phyloP scores from a whole-genome alignment of 805 yeast genomes.

The Torulaspora gathmanii region DNA sequence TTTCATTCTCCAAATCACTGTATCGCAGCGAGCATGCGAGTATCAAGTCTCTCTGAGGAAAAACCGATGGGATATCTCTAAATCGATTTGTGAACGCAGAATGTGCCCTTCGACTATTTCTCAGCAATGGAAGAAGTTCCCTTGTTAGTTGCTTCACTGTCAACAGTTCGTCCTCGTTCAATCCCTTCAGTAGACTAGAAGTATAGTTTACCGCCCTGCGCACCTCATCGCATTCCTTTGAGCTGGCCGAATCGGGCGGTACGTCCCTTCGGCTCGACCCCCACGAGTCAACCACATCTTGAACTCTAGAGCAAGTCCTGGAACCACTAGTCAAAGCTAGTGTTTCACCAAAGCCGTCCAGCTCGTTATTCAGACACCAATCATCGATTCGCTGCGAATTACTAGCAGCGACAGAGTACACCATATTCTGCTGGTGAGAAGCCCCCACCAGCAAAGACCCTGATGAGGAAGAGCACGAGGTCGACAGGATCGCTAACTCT shows the following conservation, averaged over 20 bases:
- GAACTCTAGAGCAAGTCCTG: constrained; percentile 9
- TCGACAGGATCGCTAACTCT: constrained; percentile 23
- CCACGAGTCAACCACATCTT: constrained; percentile 34
- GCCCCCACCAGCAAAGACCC: background rate
- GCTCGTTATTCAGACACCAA: constrained; percentile 23
- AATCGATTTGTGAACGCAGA: constrained; percentile 9
- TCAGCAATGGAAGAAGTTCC: constrained; percentile 18
- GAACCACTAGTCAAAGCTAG: constrained; percentile 1
- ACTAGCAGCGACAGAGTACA: constrained; percentile 7
- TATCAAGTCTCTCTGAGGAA: constrained; percentile 14
- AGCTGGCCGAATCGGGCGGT: constrained; percentile 2
- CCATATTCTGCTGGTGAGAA: background rate
- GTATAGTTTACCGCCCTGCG: constrained; percentile 13
- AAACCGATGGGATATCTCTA: constrained; percentile 20
- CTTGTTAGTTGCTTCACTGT: constrained; percentile 15
- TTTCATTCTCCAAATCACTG: constrained; percentile 4
- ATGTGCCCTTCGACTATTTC: constrained; percentile 13
- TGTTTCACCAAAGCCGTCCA: constrained; percentile 2
- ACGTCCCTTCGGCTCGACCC: constrained; percentile 31
- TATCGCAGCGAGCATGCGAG: constrained; percentile 13
- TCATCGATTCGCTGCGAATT: constrained; percentile 26
- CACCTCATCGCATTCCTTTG: background rate
- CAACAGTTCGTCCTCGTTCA: constrained; percentile 12
- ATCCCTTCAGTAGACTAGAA: constrained; percentile 6
- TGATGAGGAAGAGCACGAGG: constrained; percentile 17